Evolutionary conservation across 768 basidiomycete species (phyloP), one percentile per base, ranked within the genome.

Genomic region (Amanita molliuscula): DNA sequence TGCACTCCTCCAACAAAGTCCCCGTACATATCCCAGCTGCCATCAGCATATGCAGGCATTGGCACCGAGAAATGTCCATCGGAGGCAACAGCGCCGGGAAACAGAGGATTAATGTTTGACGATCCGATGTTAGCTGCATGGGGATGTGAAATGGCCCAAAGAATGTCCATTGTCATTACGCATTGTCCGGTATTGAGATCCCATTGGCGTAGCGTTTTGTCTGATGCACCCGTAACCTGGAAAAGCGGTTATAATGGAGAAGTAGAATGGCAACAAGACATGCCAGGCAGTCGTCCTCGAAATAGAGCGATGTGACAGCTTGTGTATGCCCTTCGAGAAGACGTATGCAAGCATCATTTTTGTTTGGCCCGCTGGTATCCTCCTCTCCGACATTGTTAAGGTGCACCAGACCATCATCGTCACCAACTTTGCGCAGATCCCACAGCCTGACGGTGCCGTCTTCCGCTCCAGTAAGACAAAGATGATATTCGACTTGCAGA

Each of bases 121-220:
- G 58, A 63, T 15, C 71, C 67, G 18, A 75, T 61, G 13, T 64
- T 63, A 9, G 72, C 59, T 21, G 69, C 62, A 34, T 83, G 75
- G 2, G 92, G 82, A 66, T 98, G 95, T 8, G 91, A 92, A 57
- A 98, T 95, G 2, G 95, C 96, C 96, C 96, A 99, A 21, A 99
- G 81, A 55, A 99, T 96, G 65, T 99, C 96, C 96, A 99, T 99
- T 20, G 95, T 95, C 73, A 96, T 84, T 41, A 98, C 85, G 66
- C 96, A 99, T 72, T 98, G 96, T 6, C 95, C 96, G 0, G 96
- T 98, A 16, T 78, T 80, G 48, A 98, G 78, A 62, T 98, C 96
- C 96, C 96, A 99, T 63, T 98, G 95, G 2, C 96, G 88, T 48
- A 99, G 76, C 0, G 96, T 99, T 67, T 97, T 97, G 70, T 99